Conservation (phyloP, 768 basidiomycete species). For the Tricholoma saponaceum region DNA sequence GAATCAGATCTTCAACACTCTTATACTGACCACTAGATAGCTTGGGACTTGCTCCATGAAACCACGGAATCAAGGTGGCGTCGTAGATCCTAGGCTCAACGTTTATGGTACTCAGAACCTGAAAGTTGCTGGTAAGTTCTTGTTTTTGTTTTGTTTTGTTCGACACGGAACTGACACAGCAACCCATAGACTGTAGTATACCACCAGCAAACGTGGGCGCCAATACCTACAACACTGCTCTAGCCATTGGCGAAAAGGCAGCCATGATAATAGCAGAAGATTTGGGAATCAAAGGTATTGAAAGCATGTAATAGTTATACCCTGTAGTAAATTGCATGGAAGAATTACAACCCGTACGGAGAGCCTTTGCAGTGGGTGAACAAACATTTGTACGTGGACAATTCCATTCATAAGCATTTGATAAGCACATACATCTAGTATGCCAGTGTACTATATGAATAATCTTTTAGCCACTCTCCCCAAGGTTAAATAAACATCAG, state of each 20-base stretch:
- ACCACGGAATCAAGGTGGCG: slow-evolving; percentile 51
- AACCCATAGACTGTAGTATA: slow-evolving; percentile 32
- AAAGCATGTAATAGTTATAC: background rate
- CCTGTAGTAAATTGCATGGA: too few species aligned
- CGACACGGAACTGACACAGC: background rate
- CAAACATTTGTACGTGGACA: too few species aligned
- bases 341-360: too few species aligned
- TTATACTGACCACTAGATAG: slow-evolving; percentile 23
- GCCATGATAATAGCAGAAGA: slow-evolving; percentile 56
- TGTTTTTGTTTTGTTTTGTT: too few species aligned
- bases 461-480: too few species aligned
- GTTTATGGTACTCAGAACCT: slow-evolving; percentile 57
- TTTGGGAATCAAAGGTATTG: too few species aligned
- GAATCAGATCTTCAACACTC: background rate
- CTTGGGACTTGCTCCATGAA: slow-evolving; percentile 71
- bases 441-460: too few species aligned
- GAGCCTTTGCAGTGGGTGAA: too few species aligned
- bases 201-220: slow-evolving; percentile 35
- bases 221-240: slow-evolving; percentile 39
- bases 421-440: too few species aligned
- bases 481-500: too few species aligned
- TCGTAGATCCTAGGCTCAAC: slow-evolving; percentile 57
- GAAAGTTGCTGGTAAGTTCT: slow-evolving; percentile 49
- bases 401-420: too few species aligned
- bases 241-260: slow-evolving; percentile 58